Evolutionary conservation across 805 yeast species (phyloP).

Genomic region (Nakazawaea anatomiae): DNA sequence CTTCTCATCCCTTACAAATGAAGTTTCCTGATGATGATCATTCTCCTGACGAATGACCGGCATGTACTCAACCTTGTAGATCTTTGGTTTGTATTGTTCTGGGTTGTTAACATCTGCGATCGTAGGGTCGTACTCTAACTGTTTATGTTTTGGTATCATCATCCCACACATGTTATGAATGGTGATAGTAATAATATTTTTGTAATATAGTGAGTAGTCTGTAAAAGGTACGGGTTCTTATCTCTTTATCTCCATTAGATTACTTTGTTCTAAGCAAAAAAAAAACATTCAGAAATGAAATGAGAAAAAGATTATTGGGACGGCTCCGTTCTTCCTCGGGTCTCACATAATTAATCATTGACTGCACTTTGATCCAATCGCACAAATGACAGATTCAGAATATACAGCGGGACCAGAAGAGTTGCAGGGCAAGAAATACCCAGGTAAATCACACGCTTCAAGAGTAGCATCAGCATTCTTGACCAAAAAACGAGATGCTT

Average conservation of each 20-base stretch:
- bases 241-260: background rate
- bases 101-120: constrained; percentile 22
- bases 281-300: background rate
- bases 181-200: background rate
- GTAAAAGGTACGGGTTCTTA: background rate
- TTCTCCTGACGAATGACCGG: background rate
- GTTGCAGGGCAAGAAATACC: constrained; percentile 50
- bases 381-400: background rate
- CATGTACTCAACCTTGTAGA: constrained; percentile 21
- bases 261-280: too few relatives aligned
- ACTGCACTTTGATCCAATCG: background rate
- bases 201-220: too few relatives aligned
- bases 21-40: too few relatives aligned
- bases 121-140: constrained; percentile 22
- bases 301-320: background rate
- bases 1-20: background rate
- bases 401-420: constrained; percentile 6
- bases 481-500: constrained; percentile 12
- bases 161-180: constrained; percentile 1
- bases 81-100: constrained; percentile 24
- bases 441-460: constrained; percentile 73
- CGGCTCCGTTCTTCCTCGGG: background rate
- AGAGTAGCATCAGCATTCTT: constrained; percentile 35
- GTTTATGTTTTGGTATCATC: constrained; percentile 11
- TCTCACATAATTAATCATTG: background rate